Evolutionary conservation across 176 grass and related monocot genomes (phyloP).

Genomic region (Carex cristatella): DNA sequence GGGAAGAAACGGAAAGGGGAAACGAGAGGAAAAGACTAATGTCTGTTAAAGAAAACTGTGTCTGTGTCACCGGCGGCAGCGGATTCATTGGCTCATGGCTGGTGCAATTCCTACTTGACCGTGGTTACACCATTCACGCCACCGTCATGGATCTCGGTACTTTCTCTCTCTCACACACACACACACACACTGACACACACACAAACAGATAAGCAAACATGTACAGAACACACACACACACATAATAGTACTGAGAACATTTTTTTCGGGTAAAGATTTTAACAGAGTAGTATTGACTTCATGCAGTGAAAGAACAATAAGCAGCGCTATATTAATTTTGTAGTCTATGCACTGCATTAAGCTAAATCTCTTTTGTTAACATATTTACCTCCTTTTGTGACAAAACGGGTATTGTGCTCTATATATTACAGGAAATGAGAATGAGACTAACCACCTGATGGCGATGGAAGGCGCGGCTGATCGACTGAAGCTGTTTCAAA

Average conservation of each 20-base stretch:
- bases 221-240: background rate
- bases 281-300: no score
- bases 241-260: background rate
- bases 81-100: slow-evolving; percentile 87
- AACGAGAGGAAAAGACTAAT: background rate
- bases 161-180: background rate
- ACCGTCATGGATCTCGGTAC: slow-evolving; percentile 60
- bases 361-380: no score
- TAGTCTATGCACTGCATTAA: no score
- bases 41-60: slow-evolving; percentile 1
- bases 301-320: no score
- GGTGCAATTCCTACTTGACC: slow-evolving; percentile 54
- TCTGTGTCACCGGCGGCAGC: slow-evolving; percentile 82
- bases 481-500: background rate
- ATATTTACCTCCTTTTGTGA: no score
- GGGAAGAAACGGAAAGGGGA: background rate
- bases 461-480: slow-evolving; percentile 30
- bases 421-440: slow-evolving; percentile 37
- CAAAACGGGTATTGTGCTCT: background rate
- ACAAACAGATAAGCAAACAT: no score
- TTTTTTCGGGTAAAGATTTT: no score
- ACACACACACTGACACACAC: background rate
- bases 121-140: slow-evolving; percentile 66
- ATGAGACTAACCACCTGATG: slow-evolving; percentile 54
- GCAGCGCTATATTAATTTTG: no score